Evolutionary conservation across 345 rosid species (phyloP).

Genomic region (Eucalyptus guilfoylei): DNA sequence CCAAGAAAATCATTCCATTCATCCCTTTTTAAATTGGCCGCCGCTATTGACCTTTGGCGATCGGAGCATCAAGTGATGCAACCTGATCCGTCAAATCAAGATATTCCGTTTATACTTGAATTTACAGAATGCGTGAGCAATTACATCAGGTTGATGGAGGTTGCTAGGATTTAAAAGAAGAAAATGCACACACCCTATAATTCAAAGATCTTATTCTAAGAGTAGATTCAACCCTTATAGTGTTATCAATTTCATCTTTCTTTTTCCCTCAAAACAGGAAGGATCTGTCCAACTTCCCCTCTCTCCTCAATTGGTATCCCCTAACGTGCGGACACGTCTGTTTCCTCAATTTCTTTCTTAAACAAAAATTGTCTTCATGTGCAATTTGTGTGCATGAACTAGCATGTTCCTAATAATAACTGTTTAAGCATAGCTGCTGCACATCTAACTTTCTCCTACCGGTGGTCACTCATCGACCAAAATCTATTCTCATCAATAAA

Average conservation of each 20-base stretch:
- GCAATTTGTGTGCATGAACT: neutral
- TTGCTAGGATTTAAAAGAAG: neutral
- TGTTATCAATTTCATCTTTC: neutral
- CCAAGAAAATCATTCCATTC: neutral
- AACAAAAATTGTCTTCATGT: neutral
- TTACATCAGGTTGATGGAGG: neutral
- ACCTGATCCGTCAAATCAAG: rapidly evolving
- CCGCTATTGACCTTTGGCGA: neutral
- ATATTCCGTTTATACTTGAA: neutral
- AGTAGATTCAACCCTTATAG: too few relatives aligned
- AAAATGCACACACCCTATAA: neutral
- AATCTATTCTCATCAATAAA: neutral
- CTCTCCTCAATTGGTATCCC: neutral
- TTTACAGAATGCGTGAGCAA: neutral
- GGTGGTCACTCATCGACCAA: neutral
- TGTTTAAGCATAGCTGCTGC: neutral
- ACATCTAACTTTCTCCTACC: neutral
- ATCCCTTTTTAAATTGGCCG: neutral
- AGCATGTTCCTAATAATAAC: neutral
- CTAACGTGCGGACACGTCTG: neutral
- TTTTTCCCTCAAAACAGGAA: neutral
- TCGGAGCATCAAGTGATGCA: neutral
- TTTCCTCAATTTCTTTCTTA: neutral
- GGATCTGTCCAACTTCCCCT: neutral
- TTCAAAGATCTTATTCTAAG: neutral